phyloP scores from a whole-genome alignment of 2,329 filamentous ascomycete species.

The Pyrenophora tritici-repentis region DNA sequence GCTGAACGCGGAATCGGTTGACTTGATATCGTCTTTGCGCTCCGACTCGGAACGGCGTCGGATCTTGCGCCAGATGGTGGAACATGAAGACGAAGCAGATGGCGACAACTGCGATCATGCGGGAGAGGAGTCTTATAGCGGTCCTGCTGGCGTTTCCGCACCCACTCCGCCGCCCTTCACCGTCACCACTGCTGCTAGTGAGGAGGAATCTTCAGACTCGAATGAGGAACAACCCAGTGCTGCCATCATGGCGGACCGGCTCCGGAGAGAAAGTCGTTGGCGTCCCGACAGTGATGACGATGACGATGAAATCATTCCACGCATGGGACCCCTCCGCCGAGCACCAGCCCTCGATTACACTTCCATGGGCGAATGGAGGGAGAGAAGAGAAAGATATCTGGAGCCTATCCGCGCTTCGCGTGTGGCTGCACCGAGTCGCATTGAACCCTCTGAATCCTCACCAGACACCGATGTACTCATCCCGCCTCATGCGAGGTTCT shows the following conservation, averaged over 20 bases:
- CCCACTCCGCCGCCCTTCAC: conserved; percentile 49
- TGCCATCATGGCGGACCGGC: conserved; percentile 48
- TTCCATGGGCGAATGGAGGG: conserved; percentile 32
- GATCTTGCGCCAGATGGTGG: conserved; percentile 21
- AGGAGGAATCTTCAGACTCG: conserved; percentile 39
- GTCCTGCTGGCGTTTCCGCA: conserved; percentile 37
- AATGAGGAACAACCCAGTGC: conserved; percentile 47
- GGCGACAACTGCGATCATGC: conserved; percentile 41
- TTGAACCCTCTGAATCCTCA: conserved; percentile 32
- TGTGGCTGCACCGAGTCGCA: conserved; percentile 41
- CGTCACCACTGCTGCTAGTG: conserved; percentile 44
- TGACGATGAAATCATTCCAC: conserved; percentile 38
- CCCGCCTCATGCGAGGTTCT: conserved; percentile 78
- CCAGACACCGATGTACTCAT: conserved; percentile 54
- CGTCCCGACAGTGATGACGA: conserved; percentile 46
- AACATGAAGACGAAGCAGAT: conserved; percentile 28
- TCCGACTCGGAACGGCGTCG: conserved; percentile 17
- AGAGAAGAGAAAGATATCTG: conserved; percentile 32
- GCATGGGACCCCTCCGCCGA: conserved; percentile 28
- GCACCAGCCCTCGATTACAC: conserved; percentile 30
- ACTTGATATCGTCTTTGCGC: conserved; percentile 16
- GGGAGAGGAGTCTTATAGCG: conserved; percentile 24
- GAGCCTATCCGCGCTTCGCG: conserved; percentile 39
- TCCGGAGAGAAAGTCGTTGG: conserved; percentile 46
- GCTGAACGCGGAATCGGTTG: conserved; percentile 14